These are phyloP conservation scores for Mrakia gelida DNA, from an alignment of 768 basidiomycete species.

Conservation along the genomic window DNA sequence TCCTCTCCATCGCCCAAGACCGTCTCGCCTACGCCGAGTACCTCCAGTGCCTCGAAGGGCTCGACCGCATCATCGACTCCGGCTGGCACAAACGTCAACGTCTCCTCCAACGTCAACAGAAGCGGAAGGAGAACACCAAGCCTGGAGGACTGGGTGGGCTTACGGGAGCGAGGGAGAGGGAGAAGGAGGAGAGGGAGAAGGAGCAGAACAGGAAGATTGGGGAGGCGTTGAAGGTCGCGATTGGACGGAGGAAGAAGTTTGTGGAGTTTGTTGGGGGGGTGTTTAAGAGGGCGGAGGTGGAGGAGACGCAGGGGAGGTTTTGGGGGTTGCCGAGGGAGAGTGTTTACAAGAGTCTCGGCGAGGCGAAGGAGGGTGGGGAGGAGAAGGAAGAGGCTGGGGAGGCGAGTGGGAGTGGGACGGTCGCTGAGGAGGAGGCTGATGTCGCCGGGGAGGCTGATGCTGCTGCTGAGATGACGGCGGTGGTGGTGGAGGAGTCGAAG, in stretches of 20 bases:
- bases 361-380: not conserved
- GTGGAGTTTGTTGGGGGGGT: conserved; percentile 67
- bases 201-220: conserved; percentile 52
- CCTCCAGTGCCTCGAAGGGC: conserved; percentile 70
- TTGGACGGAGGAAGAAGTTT: conserved; percentile 73
- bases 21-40: conserved; percentile 90
- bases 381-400: not conserved
- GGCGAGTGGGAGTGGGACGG: conserved; percentile 3
- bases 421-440: not conserved
- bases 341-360: conserved; percentile 49
- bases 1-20: conserved; percentile 72
- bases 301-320: conserved; percentile 60
- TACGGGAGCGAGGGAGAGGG: conserved; percentile 38
- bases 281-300: conserved; percentile 66
- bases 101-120: conserved; percentile 52
- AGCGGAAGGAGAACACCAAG: conserved; percentile 67
- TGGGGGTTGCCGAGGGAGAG: conserved; percentile 73
- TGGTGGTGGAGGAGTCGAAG: not conserved
- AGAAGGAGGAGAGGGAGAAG: conserved; percentile 40
- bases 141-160: conserved; percentile 40
- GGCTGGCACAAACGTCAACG: conserved; percentile 76
- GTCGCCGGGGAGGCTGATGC: not conserved
- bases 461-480: not conserved
- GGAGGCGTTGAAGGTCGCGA: conserved; percentile 50
- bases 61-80: conserved; percentile 76